These are phyloP conservation scores for Cladosporium sp. DNA, from an alignment of 2,329 filamentous ascomycete genomes.

Conservation along the genomic window DNA sequence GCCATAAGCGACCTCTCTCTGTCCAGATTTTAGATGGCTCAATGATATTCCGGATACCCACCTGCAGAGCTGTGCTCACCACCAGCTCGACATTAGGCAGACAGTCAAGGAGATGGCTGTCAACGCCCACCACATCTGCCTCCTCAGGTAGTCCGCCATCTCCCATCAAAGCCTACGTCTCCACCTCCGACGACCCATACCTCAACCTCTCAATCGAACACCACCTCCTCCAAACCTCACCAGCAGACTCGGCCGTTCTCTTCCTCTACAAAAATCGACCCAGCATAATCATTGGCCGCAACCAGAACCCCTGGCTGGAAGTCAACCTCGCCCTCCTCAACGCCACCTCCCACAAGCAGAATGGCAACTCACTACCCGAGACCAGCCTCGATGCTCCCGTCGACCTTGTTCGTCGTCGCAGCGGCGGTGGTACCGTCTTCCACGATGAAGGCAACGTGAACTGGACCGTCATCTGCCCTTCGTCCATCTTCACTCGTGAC, in stretches of 20 bases:
- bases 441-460: conserved; percentile 93
- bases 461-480: conserved; percentile 85
- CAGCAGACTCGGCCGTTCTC: conserved; percentile 68
- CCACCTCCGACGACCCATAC: conserved; percentile 65
- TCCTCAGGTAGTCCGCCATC: conserved; percentile 19
- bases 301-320: conserved; percentile 97
- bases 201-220: conserved; percentile 94
- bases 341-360: conserved; percentile 31
- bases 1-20: not conserved
- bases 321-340: conserved; percentile 66
- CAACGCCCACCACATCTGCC: conserved; percentile 13
- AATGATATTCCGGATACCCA: conserved; percentile 25
- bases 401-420: conserved; percentile 74
- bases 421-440: conserved; percentile 88
- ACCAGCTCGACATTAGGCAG: conserved; percentile 11
- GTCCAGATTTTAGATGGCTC: conserved; percentile 17
- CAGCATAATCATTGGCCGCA: conserved; percentile 86
- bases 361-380: not conserved
- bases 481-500: conserved; percentile 71
- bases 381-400: conserved; percentile 36
- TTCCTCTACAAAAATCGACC: conserved; percentile 86
- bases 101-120: conserved; percentile 20
- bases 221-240: conserved; percentile 72
- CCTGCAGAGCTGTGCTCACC: conserved; percentile 18
- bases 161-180: conserved; percentile 44